A percentile compares a stretch with the other conserved stretches of the same genome.
Evolutionary conservation across 176 grass and related monocot genomes (phyloP).

Genomic region (Canna indica): DNA sequence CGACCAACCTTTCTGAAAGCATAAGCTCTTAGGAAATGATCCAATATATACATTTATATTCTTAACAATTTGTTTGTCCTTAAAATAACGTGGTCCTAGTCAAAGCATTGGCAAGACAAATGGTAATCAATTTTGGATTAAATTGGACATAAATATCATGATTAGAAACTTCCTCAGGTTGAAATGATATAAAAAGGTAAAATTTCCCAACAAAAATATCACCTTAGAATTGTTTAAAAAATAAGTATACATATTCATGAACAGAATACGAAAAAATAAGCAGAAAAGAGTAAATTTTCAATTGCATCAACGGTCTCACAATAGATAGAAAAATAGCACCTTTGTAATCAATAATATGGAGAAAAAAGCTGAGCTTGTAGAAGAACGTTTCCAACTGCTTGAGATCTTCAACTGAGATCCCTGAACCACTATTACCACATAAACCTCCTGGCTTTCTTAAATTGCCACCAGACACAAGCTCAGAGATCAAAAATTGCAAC

Average conservation of each 20-base stretch:
- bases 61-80: no score
- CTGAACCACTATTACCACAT: slow-evolving; percentile 95
- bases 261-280: neutral
- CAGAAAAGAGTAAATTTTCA: slow-evolving; percentile 4
- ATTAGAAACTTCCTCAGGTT: no score
- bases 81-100: no score
- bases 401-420: slow-evolving; percentile 89
- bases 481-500: slow-evolving; percentile 93
- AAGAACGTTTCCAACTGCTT: slow-evolving; percentile 97
- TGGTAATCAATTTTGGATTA: no score
- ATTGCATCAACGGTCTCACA: neutral
- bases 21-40: no score
- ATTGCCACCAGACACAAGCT: slow-evolving; percentile 94
- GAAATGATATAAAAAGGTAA: no score
- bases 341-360: slow-evolving; percentile 99
- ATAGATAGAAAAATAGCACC: slow-evolving; percentile 24
- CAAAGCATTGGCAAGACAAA: no score
- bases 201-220: no score
- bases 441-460: slow-evolving; percentile 88
- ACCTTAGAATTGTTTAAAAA: no score
- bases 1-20: no score
- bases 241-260: neutral
- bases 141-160: no score
- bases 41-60: no score
- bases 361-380: slow-evolving; percentile 97